Evolutionary conservation across 257 asterid species (phyloP), one percentile per base, ranked within the genome.

Genomic region (Craterostigma plantagineum): DNA sequence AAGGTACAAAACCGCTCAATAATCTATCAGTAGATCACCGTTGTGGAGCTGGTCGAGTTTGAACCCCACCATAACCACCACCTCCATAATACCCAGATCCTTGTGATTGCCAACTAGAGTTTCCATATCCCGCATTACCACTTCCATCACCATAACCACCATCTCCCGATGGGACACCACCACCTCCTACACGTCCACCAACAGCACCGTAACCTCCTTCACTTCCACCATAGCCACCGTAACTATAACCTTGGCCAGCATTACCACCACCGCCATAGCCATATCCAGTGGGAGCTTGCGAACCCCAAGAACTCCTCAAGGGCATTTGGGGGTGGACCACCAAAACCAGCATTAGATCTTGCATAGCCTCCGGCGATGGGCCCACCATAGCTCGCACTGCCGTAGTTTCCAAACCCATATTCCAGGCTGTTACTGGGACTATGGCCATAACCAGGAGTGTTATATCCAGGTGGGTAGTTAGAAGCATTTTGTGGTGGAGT

Each of bases 131-230:
- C n/a, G n/a, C n/a, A n/a, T n/a, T n/a, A n/a, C n/a, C n/a, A n/a
- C n/a, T n/a, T n/a, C n/a, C 76, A 56, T 75, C 94, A 57, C 83
- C 83, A 56, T 77, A 81, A 35, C 75, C 76, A 47, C 77, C 75
- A n/a, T n/a, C n/a, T 7, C 69, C 75, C 54, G 55, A 47, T 37
- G 71, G 68, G 51, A 75, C 73, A 15, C 80, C 79, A 10, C 48
- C 51, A 51, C 71, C 75, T 34, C 63, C 49, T 44, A 67, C 77
- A 33, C 50, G 53, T 34, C 64, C 78, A 38, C 72, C 91, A 14
- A 60, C 34, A 56, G 50, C 40, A 40, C 58, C 70, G 44, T 64
- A 66, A 45, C 65, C 75, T 7, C 71, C 75, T 10, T 71, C 79
- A 54, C 68, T 59, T 33, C 85, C 91, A 11, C 66, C 65, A 45